Base-by-base conservation (phyloP, 805 yeast species). In the Candida easanensis region DNA sequence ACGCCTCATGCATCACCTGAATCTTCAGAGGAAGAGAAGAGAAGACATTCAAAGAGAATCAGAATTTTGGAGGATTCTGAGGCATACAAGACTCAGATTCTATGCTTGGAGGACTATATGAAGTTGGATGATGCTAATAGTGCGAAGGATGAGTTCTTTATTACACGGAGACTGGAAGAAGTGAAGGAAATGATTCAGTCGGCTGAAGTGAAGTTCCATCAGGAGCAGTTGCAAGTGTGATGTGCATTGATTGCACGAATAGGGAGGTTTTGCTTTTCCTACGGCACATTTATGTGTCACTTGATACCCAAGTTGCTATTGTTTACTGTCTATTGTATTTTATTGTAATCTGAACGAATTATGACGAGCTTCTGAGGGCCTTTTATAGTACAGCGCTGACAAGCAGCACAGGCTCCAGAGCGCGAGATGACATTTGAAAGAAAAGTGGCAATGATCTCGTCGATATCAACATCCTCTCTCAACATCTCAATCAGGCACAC, bases 21-120 rank as follows among this genome's bases (percentile, higher is more conserved):
- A 33, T 27, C 33, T 36, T 25, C 33, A 21, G 41, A 20, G 18
- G 52, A 37, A 37, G 46, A 39, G 36, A 46, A 30, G 13, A 25
- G 47, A 37, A 49, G 60, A 36, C 44, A 51, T 22, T 53, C 57
- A 5, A 60, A 57, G 38, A 53, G 64, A 41, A 35, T 52, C 33
- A 61, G 53, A 38, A n/a, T 53, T 11, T 46, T 44, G 20, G 23
- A 46, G 13, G 52, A 44, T 2, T n/a, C 35, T 9, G 52, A 50
- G 20, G 30, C n/a, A 0, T 49, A 32, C 21, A 41, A 49, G 7
- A 36, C 40, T 3, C 18, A 38, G 26, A 26, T 45, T 0, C 25
- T 56, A 5, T 58, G 62, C 39, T 32, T 50, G 15, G 60, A 56
- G n/a, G 61, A 58, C 33, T 58, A 53, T 33, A 18, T 54, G 36